These are phyloP conservation scores for Apium graveolens DNA, from an alignment of 129 eudicot species.

Conservation along the genomic window DNA sequence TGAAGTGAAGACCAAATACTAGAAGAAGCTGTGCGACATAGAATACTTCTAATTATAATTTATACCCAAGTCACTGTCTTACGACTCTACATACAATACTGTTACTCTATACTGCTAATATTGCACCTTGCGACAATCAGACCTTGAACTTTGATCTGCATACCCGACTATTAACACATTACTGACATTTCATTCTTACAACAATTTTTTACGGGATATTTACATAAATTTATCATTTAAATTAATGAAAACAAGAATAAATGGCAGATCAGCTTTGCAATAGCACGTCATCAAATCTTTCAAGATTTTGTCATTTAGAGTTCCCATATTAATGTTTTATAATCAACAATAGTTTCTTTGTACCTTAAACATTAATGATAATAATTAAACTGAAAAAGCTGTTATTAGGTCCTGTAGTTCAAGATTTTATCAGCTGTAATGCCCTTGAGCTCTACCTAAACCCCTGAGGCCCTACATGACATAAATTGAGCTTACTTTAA, in stretches of 20 bases:
- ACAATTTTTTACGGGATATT: not conserved
- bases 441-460: not conserved
- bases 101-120: not conserved
- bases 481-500: not conserved
- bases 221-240: not conserved
- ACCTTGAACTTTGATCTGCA: not conserved
- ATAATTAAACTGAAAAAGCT: not conserved
- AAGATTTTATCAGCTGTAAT: not conserved
- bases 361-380: not conserved
- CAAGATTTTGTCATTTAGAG: not conserved
- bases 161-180: not conserved
- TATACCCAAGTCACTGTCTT: not conserved
- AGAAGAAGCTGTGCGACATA: not conserved
- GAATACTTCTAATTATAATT: too few species aligned
- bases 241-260: not conserved
- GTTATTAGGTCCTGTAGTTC: not conserved
- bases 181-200: not conserved
- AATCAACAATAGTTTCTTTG: not conserved
- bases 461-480: not conserved
- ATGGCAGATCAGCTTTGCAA: not conserved
- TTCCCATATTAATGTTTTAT: not conserved
- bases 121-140: not conserved
- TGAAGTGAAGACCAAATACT: not conserved
- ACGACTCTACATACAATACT: not conserved
- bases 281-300: not conserved